These are phyloP conservation scores for Lagerstroemia speciosa DNA, from an alignment of 345 rosid species.

Conservation along the genomic window DNA sequence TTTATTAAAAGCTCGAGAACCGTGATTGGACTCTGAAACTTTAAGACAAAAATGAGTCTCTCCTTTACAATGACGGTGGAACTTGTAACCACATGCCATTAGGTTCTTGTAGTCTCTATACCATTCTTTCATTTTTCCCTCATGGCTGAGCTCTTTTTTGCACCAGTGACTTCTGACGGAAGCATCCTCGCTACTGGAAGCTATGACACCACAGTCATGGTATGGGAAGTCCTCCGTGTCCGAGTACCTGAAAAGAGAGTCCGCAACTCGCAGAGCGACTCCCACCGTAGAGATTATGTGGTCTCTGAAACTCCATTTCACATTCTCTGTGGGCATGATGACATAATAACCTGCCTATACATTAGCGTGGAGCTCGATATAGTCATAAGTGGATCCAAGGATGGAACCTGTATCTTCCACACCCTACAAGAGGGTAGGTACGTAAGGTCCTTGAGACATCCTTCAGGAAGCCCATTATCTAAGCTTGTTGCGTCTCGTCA, in stretches of 20 bases:
- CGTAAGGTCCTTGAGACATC: constrained; percentile 76
- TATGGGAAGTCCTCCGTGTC: constrained; percentile 68
- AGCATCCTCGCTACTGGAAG: constrained; percentile 91
- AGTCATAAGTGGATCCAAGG: constrained; percentile 96
- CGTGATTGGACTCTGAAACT: not conserved
- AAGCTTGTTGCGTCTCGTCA: constrained; percentile 82
- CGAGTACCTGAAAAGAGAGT: constrained; percentile 56
- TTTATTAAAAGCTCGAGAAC: not conserved
- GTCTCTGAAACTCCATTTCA: constrained; percentile 85
- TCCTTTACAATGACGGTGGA: not conserved
- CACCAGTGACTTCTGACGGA: constrained; percentile 81
- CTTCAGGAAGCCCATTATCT: constrained; percentile 72
- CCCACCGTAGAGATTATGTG: constrained; percentile 56
- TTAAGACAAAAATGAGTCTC: not conserved
- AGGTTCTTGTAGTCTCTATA: not conserved
- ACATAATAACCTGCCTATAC: constrained; percentile 78
- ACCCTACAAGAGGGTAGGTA: constrained; percentile 86
- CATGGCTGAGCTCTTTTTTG: constrained; percentile 7
- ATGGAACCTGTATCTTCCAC: constrained; percentile 90
- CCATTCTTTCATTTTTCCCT: not conserved
- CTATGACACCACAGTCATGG: constrained; percentile 94
- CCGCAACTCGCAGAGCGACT: constrained; percentile 39
- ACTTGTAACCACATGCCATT: not conserved
- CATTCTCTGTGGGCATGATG: constrained; percentile 92
- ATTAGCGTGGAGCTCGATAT: constrained; percentile 84